Base-by-base conservation (phyloP, 1,139 yeast genomes). In the Magnusiomyces sp. region DNA sequence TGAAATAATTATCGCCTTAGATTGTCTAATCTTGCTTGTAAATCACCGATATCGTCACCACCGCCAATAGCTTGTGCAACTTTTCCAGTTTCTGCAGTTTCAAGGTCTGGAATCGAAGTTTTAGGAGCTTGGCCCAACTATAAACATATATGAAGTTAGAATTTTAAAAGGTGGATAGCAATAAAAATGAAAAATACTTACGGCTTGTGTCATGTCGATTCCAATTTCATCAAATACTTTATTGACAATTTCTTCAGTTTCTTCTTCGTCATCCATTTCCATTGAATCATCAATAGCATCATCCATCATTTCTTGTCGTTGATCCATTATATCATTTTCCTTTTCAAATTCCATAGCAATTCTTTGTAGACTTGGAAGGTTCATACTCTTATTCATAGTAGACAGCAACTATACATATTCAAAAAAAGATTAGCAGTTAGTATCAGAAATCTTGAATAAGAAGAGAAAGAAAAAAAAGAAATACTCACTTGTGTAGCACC, bases 251-350 rank as follows among this genome's bases (percentile, higher is more conserved):
- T 90, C 97, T 62, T 92, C 97, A 13, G 87, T 85, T 64, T 92
- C 97, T 59, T 87, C 96, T 53, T 85, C 81, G 56, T 80, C 89
- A 63, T 82, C 87, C 44, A 41, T 41, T 50, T 84, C 95, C 89
- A 90, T 87, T 29, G 92, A 83, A 64, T 90, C 97, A 64, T 92
- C 98, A 59, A 94, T 83, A 13, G 96, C 95, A 63, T 92, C 98
- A 65, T 92, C 98, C 87, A 92, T 94, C 78, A 92, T 88, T 63
- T 94, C 99, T 66, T 92, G 97, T 61, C 95, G 83, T 69, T 92
- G 98, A 66, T 92, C 97, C 97, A 92, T 92, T 63, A 94, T 72
- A 64, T 92, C 98, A 67, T 86, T 88, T 64, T 92, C 95, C 62
- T 80, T 81, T 60, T 94, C 95, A 68, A 92, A 92, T 62, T 94